Base-by-base conservation (phyloP, 306 rosid species). In the Trichosanthes truncata region DNA sequence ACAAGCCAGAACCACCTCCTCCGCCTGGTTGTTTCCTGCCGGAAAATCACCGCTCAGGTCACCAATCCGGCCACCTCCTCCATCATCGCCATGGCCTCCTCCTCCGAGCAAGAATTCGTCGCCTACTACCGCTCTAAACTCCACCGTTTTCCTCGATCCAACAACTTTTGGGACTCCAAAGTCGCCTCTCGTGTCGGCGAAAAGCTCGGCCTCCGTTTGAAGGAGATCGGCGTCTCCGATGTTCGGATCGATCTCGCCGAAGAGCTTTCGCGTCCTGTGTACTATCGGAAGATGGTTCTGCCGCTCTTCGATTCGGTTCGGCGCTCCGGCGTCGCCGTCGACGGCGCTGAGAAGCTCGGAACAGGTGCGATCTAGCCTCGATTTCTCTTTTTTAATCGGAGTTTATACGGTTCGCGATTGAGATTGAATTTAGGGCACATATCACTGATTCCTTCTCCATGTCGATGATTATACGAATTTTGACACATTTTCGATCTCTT, bases 11-110 rank as follows among this genome's bases (percentile, higher is more conserved):
- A 55, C 18, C 76, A 84, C 72, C 78, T 74, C 72, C 84, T 78
- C 59, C 83, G 59, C 51, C 75, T 84, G 0, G 75, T 78, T 18
- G 41, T 84, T 38, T 84, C 84, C 4, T 81, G 83, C 82, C 57
- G 81, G 21, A 81, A 81, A 74, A 51, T 84, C 59, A 84, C 83
- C 2, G 83, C 84, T 3, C 83, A 78, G 31, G 83, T 84, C 45
- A 81, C 76, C 3, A 79, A 59, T 59, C 73, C 80, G 12, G 25
- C 31, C 68, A 84, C 67, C 80, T 57, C 82, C 74, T 51, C 82
- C 52, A 81, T 84, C 79, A 23, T 84, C 10, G 87, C 84, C 78
- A 84, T 84, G 84, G 87, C 84, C 9, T 81, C 84, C 40, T 84
- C 87, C 46, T 41, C 79, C 0, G 87, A 84, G 81, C 82, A 84